Evolutionary conservation across 169 alveolate species (phyloP), one percentile per base, ranked within the genome.

Genomic region (Plasmodium coatneyi): DNA sequence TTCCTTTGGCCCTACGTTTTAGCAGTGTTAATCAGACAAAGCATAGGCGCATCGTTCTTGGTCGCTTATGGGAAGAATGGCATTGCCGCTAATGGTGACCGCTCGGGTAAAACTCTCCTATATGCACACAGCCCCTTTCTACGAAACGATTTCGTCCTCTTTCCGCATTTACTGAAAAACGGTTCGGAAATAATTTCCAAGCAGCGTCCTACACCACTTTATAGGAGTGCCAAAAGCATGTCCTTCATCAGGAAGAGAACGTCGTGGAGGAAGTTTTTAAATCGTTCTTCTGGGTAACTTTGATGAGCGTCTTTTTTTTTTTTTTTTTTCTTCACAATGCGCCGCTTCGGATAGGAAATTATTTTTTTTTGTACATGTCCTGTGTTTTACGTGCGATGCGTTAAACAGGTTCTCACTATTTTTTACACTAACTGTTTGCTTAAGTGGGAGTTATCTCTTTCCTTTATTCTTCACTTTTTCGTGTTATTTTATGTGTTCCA

Each of bases 221-320:
- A 19, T 60, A 60, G 32, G 28, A 60, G 32, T 25, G 12, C 14
- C n/a, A 60, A 60, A 22, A 60, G 32, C 14, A 60, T 60, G 12
- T 9, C 32, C 74, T 28, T 60, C 74, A 25, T 60, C 25, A n/a
- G 28, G 2, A 12, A 60, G n/a, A 32, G 34, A n/a, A 6, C 32
- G 34, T 60, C 74, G 32, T 60, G 32, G 28, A 25, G 32, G 74
- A 60, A 60, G 12, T 22, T 22, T 60, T 60, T 60, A 60, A 60
- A 60, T n/a, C 32, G 7, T 60, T 0, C 74, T 60, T 60, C 34
- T 46, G 56, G 56, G 74, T 60, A 60, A 60, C 14, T 60, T n/a
- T 60, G 28, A 60, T n/a, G 74, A 60, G 74, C 74, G 74, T 60
- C 74, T 60, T 60, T 60, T 60, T 60, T 60, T 60, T 60, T 60